These are phyloP conservation scores for Arachnomyces sp. DNA, from an alignment of 2,329 filamentous ascomycete genomes.

Conservation along the genomic window DNA sequence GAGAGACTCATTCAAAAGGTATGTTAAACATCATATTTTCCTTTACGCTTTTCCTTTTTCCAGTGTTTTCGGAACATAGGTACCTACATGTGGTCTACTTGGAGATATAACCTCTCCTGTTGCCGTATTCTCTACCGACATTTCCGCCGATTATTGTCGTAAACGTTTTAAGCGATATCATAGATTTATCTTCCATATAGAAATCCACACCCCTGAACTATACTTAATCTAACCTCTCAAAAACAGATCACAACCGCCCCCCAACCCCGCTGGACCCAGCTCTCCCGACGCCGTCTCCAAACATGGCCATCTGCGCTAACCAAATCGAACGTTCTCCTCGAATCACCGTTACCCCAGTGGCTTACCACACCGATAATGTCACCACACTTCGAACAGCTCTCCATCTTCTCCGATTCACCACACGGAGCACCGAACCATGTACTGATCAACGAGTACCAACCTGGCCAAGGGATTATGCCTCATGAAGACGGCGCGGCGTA, in stretches of 20 bases:
- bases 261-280: slow-evolving; percentile 73
- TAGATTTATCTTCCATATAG: too few relatives aligned
- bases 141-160: too few relatives aligned
- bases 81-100: neutral
- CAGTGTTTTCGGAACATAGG: neutral
- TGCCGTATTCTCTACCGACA: neutral
- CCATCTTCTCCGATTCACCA: slow-evolving; percentile 56
- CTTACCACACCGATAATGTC: slow-evolving; percentile 60
- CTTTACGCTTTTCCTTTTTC: neutral
- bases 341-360: slow-evolving; percentile 64
- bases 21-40: slow-evolving; percentile 7
- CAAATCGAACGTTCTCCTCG: slow-evolving; percentile 64
- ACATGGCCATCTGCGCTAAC: slow-evolving; percentile 81
- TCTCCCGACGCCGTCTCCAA: slow-evolving; percentile 84
- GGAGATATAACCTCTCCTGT: slow-evolving; percentile 1
- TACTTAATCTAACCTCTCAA: neutral
- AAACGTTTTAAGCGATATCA: too few relatives aligned
- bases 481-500: slow-evolving; percentile 92
- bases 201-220: too few relatives aligned
- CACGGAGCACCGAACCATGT: slow-evolving; percentile 81
- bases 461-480: slow-evolving; percentile 90
- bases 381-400: slow-evolving; percentile 43
- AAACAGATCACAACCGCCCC: slow-evolving; percentile 53
- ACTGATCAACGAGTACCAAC: slow-evolving; percentile 83
- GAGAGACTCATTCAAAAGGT: slow-evolving; percentile 63